Conservation (phyloP, 495 filamentous ascomycete genomes). For the Melanomma pulvis-pyrius region DNA sequence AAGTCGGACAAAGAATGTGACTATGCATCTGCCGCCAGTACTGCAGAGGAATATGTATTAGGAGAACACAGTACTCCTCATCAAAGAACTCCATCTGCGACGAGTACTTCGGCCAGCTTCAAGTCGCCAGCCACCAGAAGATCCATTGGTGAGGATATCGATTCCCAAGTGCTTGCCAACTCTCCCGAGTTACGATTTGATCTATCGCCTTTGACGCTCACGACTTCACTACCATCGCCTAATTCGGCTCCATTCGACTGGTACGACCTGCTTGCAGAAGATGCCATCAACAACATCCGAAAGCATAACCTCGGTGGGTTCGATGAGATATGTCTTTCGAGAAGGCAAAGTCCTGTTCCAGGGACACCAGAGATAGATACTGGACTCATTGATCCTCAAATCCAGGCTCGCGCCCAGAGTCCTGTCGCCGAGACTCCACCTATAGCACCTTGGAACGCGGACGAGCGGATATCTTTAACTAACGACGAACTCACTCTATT, state of each 20-base stretch:
- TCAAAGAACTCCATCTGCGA: background rate
- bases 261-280: slow-evolving; percentile 25
- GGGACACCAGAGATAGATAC: background rate
- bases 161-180: slow-evolving; percentile 4
- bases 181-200: slow-evolving; percentile 26
- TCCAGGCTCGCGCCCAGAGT: background rate
- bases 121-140: background rate
- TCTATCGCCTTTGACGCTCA: slow-evolving; percentile 20
- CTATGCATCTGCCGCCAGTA: slow-evolving; percentile 1
- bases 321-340: slow-evolving; percentile 10
- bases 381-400: slow-evolving; percentile 8
- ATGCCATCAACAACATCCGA: slow-evolving; percentile 27
- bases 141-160: slow-evolving; percentile 17
- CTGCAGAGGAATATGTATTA: background rate
- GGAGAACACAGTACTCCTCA: background rate
- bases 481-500: slow-evolving; percentile 20
- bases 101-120: background rate
- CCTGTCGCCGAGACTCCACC: background rate
- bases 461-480: background rate
- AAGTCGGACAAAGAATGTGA: slow-evolving; percentile 19
- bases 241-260: slow-evolving; percentile 28
- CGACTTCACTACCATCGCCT: slow-evolving; percentile 19
- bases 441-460: slow-evolving; percentile 17
- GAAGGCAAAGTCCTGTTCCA: slow-evolving; percentile 24
- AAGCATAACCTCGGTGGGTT: slow-evolving; percentile 26